Evolutionary conservation across 1,139 yeast genomes (phyloP).

Genomic region (Diutina ranongensis): DNA sequence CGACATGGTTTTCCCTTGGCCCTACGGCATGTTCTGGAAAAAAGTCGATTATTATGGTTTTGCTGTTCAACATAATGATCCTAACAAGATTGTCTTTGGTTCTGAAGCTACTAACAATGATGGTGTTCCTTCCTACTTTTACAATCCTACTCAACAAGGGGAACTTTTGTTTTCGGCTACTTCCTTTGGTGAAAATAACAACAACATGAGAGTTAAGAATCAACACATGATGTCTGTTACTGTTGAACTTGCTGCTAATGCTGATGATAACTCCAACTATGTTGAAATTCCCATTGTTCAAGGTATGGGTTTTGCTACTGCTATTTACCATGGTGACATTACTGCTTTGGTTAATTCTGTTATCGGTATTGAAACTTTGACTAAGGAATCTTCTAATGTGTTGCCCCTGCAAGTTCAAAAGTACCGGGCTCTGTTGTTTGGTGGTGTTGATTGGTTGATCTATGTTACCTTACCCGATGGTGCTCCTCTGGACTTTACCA

Average conservation of each 20-base stretch:
- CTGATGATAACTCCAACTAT: slow-evolving; percentile 9
- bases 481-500: slow-evolving; percentile 9
- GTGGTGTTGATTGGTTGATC: slow-evolving; percentile 44
- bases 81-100: slow-evolving; percentile 32
- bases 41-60: slow-evolving; percentile 37
- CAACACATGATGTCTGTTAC: slow-evolving; percentile 46
- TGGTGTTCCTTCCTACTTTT: slow-evolving; percentile 28
- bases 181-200: slow-evolving; percentile 22
- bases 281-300: slow-evolving; percentile 38
- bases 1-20: slow-evolving; percentile 65
- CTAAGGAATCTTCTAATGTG: slow-evolving; percentile 29
- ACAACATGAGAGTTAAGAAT: slow-evolving; percentile 33
- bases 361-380: slow-evolving; percentile 38
- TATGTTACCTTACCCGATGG: slow-evolving; percentile 40
- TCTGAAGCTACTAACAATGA: slow-evolving; percentile 9
- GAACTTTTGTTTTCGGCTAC: slow-evolving; percentile 47
- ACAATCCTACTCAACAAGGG: slow-evolving; percentile 36
- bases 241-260: slow-evolving; percentile 31
- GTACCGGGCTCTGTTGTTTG: slow-evolving; percentile 42
- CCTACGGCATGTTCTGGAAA: slow-evolving; percentile 64
- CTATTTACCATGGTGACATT: slow-evolving; percentile 47
- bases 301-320: slow-evolving; percentile 76
- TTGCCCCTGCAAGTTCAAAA: slow-evolving; percentile 34
- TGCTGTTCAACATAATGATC: slow-evolving; percentile 57
- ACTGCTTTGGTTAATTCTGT: slow-evolving; percentile 42